Percentiles rank a stretch among this genome's conserved stretches.
Conservation (phyloP, 306 rosid species). For the Vigna reflexopilosa region DNA sequence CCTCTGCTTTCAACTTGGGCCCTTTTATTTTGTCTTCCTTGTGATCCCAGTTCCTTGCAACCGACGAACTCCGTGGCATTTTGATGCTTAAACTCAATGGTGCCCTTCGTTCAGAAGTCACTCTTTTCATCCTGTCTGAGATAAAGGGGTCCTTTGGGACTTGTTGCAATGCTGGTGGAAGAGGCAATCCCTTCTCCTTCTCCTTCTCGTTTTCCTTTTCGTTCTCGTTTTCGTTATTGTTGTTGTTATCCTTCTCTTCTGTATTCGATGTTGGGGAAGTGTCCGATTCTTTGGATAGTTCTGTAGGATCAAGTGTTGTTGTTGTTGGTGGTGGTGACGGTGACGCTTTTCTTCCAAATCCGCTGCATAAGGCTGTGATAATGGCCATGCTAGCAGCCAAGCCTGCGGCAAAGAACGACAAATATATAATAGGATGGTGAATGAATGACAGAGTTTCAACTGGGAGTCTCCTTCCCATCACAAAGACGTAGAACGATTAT, state of each 20-base stretch:
- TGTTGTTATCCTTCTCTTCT: not conserved
- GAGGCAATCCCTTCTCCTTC: constrained; percentile 59
- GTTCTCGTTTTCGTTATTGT: not conserved
- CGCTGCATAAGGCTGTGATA: constrained; percentile 61
- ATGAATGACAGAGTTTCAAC: constrained; percentile 47
- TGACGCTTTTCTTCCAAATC: constrained; percentile 46
- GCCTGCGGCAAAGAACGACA: constrained; percentile 53
- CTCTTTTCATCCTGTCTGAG: constrained; percentile 40
- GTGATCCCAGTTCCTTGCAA: constrained; percentile 52
- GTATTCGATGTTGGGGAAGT: not conserved
- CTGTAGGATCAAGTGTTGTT: constrained; percentile 3
- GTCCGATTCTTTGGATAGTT: not conserved
- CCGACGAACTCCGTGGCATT: constrained; percentile 62
- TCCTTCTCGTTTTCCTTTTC: constrained; percentile 17
- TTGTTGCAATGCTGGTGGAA: constrained; percentile 64
- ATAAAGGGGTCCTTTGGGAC: constrained; percentile 3
- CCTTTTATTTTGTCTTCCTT: constrained; percentile 38
- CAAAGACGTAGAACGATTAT: not conserved
- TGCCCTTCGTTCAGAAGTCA: constrained; percentile 56
- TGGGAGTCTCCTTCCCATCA: constrained; percentile 76
- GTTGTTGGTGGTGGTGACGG: not conserved
- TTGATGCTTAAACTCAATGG: constrained; percentile 56
- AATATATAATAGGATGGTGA: constrained; percentile 58
- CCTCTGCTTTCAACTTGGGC: constrained; percentile 53
- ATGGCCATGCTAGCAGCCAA: constrained; percentile 67